Evolutionary conservation across 2,329 filamentous ascomycete genomes (phyloP).

Genomic region (Fusarium domesticum): DNA sequence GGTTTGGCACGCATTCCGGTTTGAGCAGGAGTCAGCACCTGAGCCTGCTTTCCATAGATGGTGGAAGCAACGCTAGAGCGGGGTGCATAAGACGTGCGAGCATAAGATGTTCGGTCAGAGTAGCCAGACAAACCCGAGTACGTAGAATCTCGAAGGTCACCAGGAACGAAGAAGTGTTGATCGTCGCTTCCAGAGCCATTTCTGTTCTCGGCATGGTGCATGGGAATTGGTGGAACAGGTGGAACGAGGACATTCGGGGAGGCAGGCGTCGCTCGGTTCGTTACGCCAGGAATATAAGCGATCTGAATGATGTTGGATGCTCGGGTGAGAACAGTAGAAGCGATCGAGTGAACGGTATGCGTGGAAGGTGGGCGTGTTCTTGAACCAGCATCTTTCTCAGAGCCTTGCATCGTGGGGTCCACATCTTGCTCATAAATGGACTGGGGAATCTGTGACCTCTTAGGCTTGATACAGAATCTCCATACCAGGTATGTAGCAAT

Average conservation of each 20-base stretch:
- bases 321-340: constrained; percentile 89
- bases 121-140: constrained; percentile 73
- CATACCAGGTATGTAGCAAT: constrained; percentile 76
- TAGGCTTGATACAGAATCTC: constrained; percentile 81
- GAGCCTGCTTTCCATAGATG: constrained; percentile 87
- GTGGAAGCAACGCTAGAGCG: constrained; percentile 83
- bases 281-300: constrained; percentile 96
- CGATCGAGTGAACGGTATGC: constrained; percentile 85
- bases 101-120: constrained; percentile 60
- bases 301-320: constrained; percentile 99
- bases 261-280: constrained; percentile 82
- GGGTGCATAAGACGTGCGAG: constrained; percentile 56
- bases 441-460: constrained; percentile 59
- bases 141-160: constrained; percentile 84
- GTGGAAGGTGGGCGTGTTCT: constrained; percentile 67
- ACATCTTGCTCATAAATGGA: constrained; percentile 57
- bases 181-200: constrained; percentile 60
- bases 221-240: constrained; percentile 90
- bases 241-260: constrained; percentile 78
- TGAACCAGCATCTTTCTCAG: constrained; percentile 47
- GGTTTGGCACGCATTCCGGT: constrained; percentile 86
- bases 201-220: constrained; percentile 49
- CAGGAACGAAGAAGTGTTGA: constrained; percentile 90
- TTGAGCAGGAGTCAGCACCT: constrained; percentile 78
- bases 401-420: constrained; percentile 36